Base-by-base conservation (phyloP, 2,329 filamentous ascomycete genomes). In the Cladosporium sp. region DNA sequence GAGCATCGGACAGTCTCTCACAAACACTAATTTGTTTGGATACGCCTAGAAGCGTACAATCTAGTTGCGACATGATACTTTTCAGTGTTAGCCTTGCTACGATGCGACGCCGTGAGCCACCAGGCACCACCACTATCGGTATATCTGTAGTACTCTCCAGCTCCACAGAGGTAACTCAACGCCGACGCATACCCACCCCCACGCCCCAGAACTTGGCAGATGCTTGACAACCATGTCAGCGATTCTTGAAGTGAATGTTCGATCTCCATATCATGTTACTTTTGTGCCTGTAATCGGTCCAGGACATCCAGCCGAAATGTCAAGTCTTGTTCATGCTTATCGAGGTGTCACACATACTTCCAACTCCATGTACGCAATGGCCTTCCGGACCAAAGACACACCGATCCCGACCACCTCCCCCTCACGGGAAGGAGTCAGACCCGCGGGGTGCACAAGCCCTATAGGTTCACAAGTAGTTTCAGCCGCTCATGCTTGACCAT, bases 401-500 rank as follows among this genome's bases (percentile, higher is more conserved):
- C 58, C 58, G 58, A 61, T 33, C 7, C 26, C 55, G n/a, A 35
- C 55, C 52, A 40, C 37, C 21, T 40, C 14, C 55, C 40, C 40
- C 40, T 61, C 37, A 46, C 37, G 40, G 49, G 59, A 40, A 53
- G 46, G 31, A 23, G 60, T 55, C 26, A 53, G 60, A 62, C 29
- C 60, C 23, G 31, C 14, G 21, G 49, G 31, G 55, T 55, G 33
- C 14, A 37, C 55, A 57, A 40, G 55, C 55, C 33, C 55, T 35
- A 31, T 23, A 55, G 52, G 28, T 2, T 33, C 49, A n/a, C 46
- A n/a, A 46, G 61, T 52, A 33, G 23, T 44, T 29, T n/a, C 16
- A 56, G 50, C 50, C 50, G 50, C 50, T 26, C 50, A 63, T 55
- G 61, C 61, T 63, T 63, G 50, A 31, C 61, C 12, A 18, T 12